phyloP scores from a whole-genome alignment of 1,284 basidiomycete genomes.

The Ustilago tritici region DNA sequence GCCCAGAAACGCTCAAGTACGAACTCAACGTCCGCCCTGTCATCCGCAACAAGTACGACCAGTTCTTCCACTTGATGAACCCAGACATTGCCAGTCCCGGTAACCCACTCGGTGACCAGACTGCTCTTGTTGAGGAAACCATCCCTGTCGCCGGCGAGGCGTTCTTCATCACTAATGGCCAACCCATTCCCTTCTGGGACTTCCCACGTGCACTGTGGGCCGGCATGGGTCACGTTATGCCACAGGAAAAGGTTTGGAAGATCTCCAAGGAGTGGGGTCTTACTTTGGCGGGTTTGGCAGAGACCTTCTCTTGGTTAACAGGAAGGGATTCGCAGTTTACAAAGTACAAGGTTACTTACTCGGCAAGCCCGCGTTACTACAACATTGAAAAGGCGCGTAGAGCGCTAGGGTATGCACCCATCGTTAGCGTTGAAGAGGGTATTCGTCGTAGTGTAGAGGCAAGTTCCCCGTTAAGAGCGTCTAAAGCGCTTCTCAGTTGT shows the following conservation, averaged over 20 bases:
- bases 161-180: slow-evolving; percentile 98
- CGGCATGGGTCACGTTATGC: slow-evolving; percentile 64
- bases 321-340: slow-evolving; percentile 91
- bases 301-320: slow-evolving; percentile 80
- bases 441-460: slow-evolving; percentile 78
- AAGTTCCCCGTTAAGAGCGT: slow-evolving; percentile 1
- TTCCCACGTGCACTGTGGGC: slow-evolving; percentile 88
- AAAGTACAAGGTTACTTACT: slow-evolving; percentile 83
- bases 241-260: slow-evolving; percentile 51
- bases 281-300: slow-evolving; percentile 71
- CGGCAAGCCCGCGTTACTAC: slow-evolving; percentile 79
- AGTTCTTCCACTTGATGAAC: slow-evolving; percentile 71
- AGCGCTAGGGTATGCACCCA: slow-evolving; percentile 90
- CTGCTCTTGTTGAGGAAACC: slow-evolving; percentile 71
- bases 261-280: slow-evolving; percentile 58
- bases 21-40: slow-evolving; percentile 74
- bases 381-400: slow-evolving; percentile 95
- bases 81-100: slow-evolving; percentile 50
- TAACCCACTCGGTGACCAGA: slow-evolving; percentile 54
- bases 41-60: slow-evolving; percentile 78
- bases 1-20: slow-evolving; percentile 73
- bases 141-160: slow-evolving; percentile 89
- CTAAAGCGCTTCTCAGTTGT: neutral
- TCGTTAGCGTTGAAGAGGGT: slow-evolving; percentile 89
- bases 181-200: slow-evolving; percentile 97